A percentile compares a stretch with the other conserved stretches of the same genome.
Conservation (phyloP, 495 filamentous ascomycete genomes). For the Hypoxylon crocopeplum region DNA sequence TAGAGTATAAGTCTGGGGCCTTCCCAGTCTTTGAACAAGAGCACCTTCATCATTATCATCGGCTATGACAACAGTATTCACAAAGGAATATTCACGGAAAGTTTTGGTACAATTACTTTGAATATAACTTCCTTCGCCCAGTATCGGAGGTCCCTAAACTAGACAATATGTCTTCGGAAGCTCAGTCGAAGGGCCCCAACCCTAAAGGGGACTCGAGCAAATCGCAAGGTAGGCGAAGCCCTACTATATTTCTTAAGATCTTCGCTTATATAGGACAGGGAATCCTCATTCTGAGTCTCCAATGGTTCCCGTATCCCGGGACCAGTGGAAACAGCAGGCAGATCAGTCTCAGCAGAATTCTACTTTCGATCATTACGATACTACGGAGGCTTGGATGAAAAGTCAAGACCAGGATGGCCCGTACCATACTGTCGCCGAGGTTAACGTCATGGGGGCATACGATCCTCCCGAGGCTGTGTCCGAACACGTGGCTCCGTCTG, state of each 20-base stretch:
- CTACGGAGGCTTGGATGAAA: conserved; percentile 1
- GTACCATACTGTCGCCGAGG: conserved; percentile 3
- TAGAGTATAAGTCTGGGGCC: neutral
- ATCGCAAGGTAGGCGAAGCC: neutral
- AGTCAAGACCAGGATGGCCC: conserved; percentile 4
- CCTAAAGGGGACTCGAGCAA: neutral
- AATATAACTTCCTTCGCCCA: too few species aligned
- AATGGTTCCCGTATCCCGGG: conserved; percentile 7
- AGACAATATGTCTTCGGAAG: neutral
- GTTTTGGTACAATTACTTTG: too few species aligned
- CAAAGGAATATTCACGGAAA: too few species aligned
- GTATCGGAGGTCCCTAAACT: too few species aligned
- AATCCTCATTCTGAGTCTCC: too few species aligned
- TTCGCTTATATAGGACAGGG: too few species aligned
- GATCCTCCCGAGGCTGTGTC: neutral
- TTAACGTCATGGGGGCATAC: neutral
- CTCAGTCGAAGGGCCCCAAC: neutral
- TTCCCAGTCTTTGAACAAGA: neutral
- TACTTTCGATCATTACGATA: neutral
- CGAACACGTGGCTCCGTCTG: neutral
- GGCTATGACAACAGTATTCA: too few species aligned
- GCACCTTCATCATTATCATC: neutral
- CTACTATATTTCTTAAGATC: too few species aligned
- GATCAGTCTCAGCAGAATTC: neutral
- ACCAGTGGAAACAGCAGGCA: conserved; percentile 5